Evolutionary conservation across 441 rosid genomes (phyloP), one percentile per base, ranked within the genome.

Genomic region (California macrophylla): DNA sequence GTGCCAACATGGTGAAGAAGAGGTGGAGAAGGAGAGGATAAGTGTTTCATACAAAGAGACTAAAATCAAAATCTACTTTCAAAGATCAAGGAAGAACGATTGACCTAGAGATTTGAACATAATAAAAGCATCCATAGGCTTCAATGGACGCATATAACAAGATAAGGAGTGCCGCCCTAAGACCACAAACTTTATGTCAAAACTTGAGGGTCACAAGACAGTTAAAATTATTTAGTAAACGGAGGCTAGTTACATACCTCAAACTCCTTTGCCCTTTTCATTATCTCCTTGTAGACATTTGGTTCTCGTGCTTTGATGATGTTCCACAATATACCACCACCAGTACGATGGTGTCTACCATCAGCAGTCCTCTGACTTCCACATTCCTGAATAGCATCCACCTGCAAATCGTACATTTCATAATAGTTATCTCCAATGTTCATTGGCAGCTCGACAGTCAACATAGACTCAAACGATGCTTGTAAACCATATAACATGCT

Each of bases 301-400:
- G 97, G 96, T 72, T 87, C 92, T 75, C 87, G 86, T 3, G 85
- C 77, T 89, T 88, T 91, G 73, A 93, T 81, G 74, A 88, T 84
- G 75, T 81, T 88, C 98, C 97, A 91, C 63, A 93, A 72, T 66
- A 93, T 77, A 28, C 98, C 98, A 69, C 96, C 97, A 74, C 97
- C 84, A 26, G 87, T 89, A 30, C 95, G 88, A 36, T 40, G 71
- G 10, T 93, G 93, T 75, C 77, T 81, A 40, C 97, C 91, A 75
- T 93, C 97, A 72, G 89, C 92, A 62, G 98, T 93, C 85, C 76
- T 85, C 86, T 93, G 96, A 69, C 98, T 97, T 56, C 98, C 98
- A 79, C 96, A 89, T 61, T 83, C 77, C 85, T 85, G 95, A 68
- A 91, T 71, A 26, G 85, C 97, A 76, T 82, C 87, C 73, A 89